phyloP scores from a whole-genome alignment of 2,329 filamentous ascomycete genomes.

The Aspergillus puulaauensis region DNA sequence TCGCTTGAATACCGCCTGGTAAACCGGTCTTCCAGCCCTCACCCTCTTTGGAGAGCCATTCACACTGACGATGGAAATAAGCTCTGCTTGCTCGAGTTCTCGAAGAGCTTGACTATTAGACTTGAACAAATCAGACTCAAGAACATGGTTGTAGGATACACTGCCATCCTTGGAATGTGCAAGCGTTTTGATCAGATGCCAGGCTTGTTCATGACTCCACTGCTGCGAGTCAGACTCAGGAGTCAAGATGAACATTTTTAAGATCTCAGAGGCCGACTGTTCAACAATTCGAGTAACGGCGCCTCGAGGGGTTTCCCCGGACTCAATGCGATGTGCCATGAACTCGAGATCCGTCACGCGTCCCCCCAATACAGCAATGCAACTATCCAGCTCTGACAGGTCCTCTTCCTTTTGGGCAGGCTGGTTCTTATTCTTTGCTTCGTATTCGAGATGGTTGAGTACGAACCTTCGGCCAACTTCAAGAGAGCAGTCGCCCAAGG shows the following conservation, averaged over 20 bases:
- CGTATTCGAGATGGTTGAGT: conserved; percentile 69
- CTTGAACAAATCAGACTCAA: conserved; percentile 75
- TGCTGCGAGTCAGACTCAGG: conserved; percentile 57
- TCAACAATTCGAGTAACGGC: conserved; percentile 87
- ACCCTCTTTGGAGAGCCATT: conserved; percentile 78
- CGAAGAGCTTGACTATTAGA: conserved; percentile 72
- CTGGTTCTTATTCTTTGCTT: conserved; percentile 36
- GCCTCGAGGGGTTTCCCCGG: conserved; percentile 74
- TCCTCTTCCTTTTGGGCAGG: conserved; percentile 48
- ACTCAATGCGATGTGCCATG: conserved; percentile 82
- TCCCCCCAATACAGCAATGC: conserved; percentile 80
- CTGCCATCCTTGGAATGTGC: conserved; percentile 58
- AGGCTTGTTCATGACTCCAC: conserved; percentile 85
- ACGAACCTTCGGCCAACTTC: conserved; percentile 88
- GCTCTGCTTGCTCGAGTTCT: conserved; percentile 77
- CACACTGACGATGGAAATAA: conserved; percentile 71
- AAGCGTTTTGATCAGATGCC: conserved; percentile 80
- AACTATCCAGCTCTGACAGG: conserved; percentile 72
- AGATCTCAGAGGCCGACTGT: conserved; percentile 82
- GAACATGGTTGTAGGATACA: conserved; percentile 81
- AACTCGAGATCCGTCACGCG: conserved; percentile 95
- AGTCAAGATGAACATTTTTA: conserved; percentile 84
- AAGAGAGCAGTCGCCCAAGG: conserved; percentile 80
- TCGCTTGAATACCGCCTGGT: conserved; percentile 75
- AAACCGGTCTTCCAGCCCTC: conserved; percentile 80